phyloP scores from a whole-genome alignment of 2,329 filamentous ascomycete species.

The Calonectria crousiana region DNA sequence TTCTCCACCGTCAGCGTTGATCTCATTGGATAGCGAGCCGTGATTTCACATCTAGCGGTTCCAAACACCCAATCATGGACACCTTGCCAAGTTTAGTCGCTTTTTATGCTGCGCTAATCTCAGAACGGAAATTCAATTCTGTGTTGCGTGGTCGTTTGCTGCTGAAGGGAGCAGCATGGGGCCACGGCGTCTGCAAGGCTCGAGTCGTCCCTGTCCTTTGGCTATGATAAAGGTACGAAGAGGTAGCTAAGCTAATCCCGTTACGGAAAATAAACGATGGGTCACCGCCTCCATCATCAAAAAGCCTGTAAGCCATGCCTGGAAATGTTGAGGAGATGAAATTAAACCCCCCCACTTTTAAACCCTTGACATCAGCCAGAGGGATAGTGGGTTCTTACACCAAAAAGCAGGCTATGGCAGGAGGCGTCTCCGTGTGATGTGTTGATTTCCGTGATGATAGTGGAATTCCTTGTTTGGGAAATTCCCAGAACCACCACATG shows the following conservation, averaged over 20 bases:
- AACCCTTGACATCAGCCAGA: no score
- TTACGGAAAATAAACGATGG: background rate
- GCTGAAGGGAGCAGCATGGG: background rate
- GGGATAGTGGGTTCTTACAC: no score
- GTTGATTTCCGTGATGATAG: background rate
- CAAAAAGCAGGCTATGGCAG: no score
- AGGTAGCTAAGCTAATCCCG: background rate
- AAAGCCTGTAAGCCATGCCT: no score
- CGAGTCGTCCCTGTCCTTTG: background rate
- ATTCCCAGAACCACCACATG: background rate
- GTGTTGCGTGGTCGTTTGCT: background rate
- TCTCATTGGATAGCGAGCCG: background rate
- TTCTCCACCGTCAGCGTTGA: background rate
- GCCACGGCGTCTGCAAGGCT: background rate
- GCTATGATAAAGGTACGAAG: no score
- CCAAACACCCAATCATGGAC: background rate
- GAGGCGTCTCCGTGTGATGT: no score
- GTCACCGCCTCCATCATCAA: background rate
- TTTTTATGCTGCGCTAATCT: background rate
- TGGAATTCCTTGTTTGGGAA: constrained; percentile 10
- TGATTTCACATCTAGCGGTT: no score
- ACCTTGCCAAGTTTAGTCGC: no score
- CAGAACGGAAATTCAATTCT: background rate
- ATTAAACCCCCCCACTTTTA: no score
- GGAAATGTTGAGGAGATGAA: background rate